Base-by-base conservation (phyloP, 2,329 filamentous ascomycete species). In the Penicillium sp. region DNA sequence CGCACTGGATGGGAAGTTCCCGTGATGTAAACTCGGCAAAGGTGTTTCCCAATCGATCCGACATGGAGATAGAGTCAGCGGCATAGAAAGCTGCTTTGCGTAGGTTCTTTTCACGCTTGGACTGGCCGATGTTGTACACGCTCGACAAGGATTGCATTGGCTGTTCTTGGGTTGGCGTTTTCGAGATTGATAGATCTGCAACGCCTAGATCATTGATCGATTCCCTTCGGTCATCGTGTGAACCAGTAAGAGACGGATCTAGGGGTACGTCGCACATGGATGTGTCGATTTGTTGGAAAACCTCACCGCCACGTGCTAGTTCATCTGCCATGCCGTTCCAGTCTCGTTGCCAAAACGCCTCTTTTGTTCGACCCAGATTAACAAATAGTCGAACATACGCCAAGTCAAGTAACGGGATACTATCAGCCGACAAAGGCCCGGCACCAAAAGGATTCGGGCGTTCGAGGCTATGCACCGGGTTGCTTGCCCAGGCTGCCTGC, bases 51-150 rank as follows among this genome's bases (percentile, higher is more conserved):
- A 95, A 83, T 70, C 90, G 93, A 72, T 96, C 90, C 2, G 91
- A 89, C 86, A 95, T 95, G 27, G 87, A 86, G 9, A 99, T 84
- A 0, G 93, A 96, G 72, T 97, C 92, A 1, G 91, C 92, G 1
- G 95, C 95, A 69, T 96, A 96, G 70, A 92, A 96, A 0, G 93
- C 95, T n/a, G 95, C 95, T 72, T 93, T 96, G 44, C 93, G 88
- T 21, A 98, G 81, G 68, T 96, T 91, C 63, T 88, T 89, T 75
- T 99, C 93, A 3, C 92, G 88, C 56, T 89, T 88, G 0, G 89
- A 87, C 11, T 77, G 67, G 29, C 66, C 72, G 33, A 64, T 68
- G 33, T 73, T 73, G 53, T 73, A 73, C 27, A 73, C 66, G 22
- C 61, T 63, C 26, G 71, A 63, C 10, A 73, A 58, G 13, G 60